Percentiles rank a stretch among this genome's conserved stretches.
phyloP scores from a whole-genome alignment of 2,329 filamentous ascomycete genomes.

The Dichotomopilus funicola region DNA sequence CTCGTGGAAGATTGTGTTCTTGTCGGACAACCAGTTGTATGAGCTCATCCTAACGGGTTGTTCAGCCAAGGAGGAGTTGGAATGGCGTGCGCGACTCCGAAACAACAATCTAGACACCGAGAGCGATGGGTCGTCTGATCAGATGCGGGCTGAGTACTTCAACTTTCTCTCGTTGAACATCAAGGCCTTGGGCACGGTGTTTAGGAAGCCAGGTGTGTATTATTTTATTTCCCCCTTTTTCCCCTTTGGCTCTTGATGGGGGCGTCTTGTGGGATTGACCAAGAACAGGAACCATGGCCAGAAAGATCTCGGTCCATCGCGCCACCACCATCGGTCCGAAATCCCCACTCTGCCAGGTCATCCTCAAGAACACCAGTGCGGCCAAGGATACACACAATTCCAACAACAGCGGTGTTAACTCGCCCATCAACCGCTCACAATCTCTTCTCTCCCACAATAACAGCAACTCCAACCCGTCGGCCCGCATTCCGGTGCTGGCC shows the following conservation, averaged over 20 bases:
- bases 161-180: conserved; percentile 64
- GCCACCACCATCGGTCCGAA: conserved; percentile 67
- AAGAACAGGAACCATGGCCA: conserved; percentile 50
- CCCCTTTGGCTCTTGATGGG: no score
- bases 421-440: conserved; percentile 65
- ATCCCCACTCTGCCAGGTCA: conserved; percentile 64
- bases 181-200: conserved; percentile 66
- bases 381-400: conserved; percentile 42
- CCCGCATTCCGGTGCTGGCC: conserved; percentile 59
- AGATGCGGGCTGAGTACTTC: conserved; percentile 44
- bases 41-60: conserved; percentile 86
- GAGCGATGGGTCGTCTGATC: conserved; percentile 38
- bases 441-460: conserved; percentile 66
- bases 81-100: conserved; percentile 68
- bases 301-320: conserved; percentile 71
- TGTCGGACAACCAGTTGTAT: conserved; percentile 67
- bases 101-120: conserved; percentile 41
- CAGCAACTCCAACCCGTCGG: no score
- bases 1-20: conserved; percentile 89
- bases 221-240: neutral
- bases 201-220: conserved; percentile 61
- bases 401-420: conserved; percentile 23
- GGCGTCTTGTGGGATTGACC: neutral
- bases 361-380: conserved; percentile 78
- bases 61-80: conserved; percentile 67